Conservation (phyloP, 1,284 basidiomycete species). For the Cryptococcus deneoformans region DNA sequence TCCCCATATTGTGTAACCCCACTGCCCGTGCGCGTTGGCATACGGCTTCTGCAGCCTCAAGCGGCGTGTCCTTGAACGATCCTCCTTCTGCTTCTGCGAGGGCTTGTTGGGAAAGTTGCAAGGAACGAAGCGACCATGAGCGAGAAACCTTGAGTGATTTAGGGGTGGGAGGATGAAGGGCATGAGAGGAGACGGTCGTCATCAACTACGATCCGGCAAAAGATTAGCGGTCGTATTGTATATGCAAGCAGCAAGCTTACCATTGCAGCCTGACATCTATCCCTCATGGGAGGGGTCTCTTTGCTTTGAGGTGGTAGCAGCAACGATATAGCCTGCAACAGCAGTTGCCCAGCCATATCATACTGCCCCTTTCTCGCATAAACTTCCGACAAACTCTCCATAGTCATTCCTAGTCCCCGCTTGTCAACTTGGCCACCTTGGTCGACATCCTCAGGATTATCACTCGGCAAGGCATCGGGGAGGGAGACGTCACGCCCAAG, state of each 20-base stretch:
- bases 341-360: conserved; percentile 41
- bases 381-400: conserved; percentile 47
- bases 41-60: conserved; percentile 21
- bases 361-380: conserved; percentile 41
- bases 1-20: conserved; percentile 45
- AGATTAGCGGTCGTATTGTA: neutral
- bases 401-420: conserved; percentile 47
- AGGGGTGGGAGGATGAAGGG: conserved; percentile 34
- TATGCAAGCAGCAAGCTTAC: conserved; percentile 14
- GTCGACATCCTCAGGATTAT: conserved; percentile 16
- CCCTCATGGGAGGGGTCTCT: conserved; percentile 23
- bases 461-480: conserved; percentile 9
- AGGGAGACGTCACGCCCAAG: conserved; percentile 37
- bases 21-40: conserved; percentile 36
- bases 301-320: conserved; percentile 35
- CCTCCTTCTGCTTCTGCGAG: conserved; percentile 12
- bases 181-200: conserved; percentile 46
- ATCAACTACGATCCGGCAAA: conserved; percentile 31
- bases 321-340: conserved; percentile 45
- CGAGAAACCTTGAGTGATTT: conserved; percentile 36
- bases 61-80: conserved; percentile 7
- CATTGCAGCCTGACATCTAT: conserved; percentile 44
- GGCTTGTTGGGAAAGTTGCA: conserved; percentile 39
- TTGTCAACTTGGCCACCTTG: conserved; percentile 38
- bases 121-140: conserved; percentile 44